Conservation (phyloP, 2,329 filamentous ascomycete species). For the Pseudogymnoascus destructans region DNA sequence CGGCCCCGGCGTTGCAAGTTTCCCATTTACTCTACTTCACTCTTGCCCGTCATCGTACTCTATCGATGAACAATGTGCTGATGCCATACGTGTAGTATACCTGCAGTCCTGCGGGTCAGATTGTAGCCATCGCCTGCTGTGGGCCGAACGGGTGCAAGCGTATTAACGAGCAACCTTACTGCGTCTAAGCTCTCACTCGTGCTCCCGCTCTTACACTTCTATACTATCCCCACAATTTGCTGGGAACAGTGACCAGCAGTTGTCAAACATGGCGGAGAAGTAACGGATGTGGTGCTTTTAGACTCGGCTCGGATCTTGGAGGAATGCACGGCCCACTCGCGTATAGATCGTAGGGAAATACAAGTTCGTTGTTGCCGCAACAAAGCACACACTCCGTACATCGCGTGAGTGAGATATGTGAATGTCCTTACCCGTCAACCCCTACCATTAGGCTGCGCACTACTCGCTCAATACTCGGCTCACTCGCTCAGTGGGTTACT, state of each 20-base stretch:
- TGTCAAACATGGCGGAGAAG: not conserved
- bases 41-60: not conserved
- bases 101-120: not conserved
- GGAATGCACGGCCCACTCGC: not conserved
- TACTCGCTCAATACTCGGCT: too few species aligned
- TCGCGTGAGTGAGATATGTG: not conserved
- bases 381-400: not conserved
- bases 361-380: not conserved
- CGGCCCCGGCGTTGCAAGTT: not conserved
- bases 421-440: not conserved
- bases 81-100: not conserved
- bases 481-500: too few species aligned
- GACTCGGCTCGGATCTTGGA: not conserved
- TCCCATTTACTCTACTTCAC: not conserved
- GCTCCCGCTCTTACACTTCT: not conserved
- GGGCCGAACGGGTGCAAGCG: not conserved
- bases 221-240: not conserved
- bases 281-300: not conserved
- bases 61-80: not conserved
- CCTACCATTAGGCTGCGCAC: too few species aligned
- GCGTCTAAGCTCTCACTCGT: not conserved
- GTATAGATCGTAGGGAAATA: not conserved
- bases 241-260: not conserved
- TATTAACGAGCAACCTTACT: not conserved
- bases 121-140: slow-evolving; percentile 2